Conservation (phyloP, 1,139 yeast genomes). For the Nakaseomyces sp. region DNA sequence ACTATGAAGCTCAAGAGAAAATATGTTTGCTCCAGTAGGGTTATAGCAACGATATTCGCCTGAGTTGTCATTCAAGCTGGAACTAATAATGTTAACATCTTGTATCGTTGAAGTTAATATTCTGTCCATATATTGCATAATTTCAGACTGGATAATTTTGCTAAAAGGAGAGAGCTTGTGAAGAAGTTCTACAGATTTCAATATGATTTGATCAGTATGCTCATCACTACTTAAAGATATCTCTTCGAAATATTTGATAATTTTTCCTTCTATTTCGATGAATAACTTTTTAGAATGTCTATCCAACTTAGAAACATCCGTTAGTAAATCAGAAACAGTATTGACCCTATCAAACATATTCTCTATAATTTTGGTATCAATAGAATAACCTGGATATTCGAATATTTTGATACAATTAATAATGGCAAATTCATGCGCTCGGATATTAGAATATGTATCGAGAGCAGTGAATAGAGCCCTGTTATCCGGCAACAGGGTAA, state of each 20-base stretch:
- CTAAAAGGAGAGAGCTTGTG: not conserved
- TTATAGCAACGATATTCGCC: not conserved
- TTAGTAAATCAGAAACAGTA: not conserved
- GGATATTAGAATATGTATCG: not conserved
- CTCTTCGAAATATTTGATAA: not conserved
- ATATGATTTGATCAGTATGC: not conserved
- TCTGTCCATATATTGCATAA: not conserved
- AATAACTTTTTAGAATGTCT: not conserved
- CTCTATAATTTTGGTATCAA: conserved; percentile 26
- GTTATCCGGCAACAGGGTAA: conserved; percentile 2
- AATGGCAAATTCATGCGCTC: not conserved
- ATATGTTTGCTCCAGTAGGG: not conserved
- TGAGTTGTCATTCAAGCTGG: not conserved
- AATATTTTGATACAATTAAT: not conserved
- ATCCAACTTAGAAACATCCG: not conserved
- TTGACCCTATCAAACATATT: not conserved
- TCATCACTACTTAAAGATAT: not conserved
- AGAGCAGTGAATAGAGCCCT: not conserved
- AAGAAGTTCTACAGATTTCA: not conserved
- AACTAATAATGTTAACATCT: not conserved
- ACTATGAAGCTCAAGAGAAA: not conserved
- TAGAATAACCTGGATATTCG: not conserved
- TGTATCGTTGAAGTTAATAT: not conserved
- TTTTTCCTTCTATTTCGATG: not conserved
- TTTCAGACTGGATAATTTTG: not conserved